Evolutionary conservation across 768 basidiomycete genomes (phyloP), one percentile per base, ranked within the genome.

Genomic region (Daedalea quercina): DNA sequence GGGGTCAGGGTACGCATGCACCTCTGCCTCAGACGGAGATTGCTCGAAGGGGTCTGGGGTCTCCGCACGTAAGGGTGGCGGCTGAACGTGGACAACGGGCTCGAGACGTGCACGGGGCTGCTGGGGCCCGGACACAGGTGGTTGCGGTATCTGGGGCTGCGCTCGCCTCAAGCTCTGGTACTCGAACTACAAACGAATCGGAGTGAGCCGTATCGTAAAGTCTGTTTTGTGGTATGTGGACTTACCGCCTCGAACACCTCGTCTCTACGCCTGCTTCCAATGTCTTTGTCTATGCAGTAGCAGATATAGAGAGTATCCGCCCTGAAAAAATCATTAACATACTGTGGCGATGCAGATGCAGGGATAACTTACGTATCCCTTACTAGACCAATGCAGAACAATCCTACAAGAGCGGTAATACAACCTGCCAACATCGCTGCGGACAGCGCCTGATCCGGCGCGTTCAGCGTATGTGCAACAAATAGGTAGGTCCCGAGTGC

Each of bases 401-500:
- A 63, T 1, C 90, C 86, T 28, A 92, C 89, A 20, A 94, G 72
- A 4, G 86, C 88, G 0, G 90, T 90, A 17, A 90, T 81, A 9
- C 80, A 82, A 2, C 85, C 92, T 22, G 86, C 87, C 3, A 94
- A 71, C 15, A 94, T 58, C 1, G 87, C 82, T 20, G 88, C 87
- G 12, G 83, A 76, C 8, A 93, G 73, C 0, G 91, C 90, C 60
- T 87, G 78, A 44, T 82, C 67, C 0, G 90, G 89, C 23, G 83
- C 81, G 17, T 67, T 65, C 20, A 92, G 69, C 0, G 87, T 85
- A 67, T 91, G 89, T 1, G 90, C 87, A n/a, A 92, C 88, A 59
- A 94, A 90, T 19, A 97, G 68, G 66, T 95, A 96, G 3, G 91
- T 88, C 34, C 79, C 70, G 25, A 94, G 72, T 13, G 90, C 84